Percentiles rank a stretch among this genome's conserved stretches.
Evolutionary conservation across 495 filamentous ascomycete genomes (phyloP).

Genomic region (Trypethelium eluteriae): DNA sequence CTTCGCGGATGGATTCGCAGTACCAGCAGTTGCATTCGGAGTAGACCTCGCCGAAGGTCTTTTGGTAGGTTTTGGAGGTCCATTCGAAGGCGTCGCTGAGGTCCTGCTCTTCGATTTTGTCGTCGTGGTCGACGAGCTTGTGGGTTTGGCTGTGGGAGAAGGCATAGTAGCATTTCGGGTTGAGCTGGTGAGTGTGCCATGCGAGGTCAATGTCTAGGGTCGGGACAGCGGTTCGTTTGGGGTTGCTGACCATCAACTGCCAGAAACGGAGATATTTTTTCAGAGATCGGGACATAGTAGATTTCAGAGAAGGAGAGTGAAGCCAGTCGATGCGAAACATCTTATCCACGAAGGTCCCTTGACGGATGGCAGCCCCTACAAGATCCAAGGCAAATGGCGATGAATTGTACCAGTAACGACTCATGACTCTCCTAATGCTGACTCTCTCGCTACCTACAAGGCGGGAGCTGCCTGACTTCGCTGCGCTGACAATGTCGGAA

Average conservation of each 20-base stretch:
- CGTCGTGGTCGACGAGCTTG: conserved; percentile 75
- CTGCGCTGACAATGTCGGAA: not conserved
- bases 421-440: conserved; percentile 65
- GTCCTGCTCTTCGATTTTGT: conserved; percentile 62
- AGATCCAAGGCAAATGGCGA: conserved; percentile 67
- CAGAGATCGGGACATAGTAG: conserved; percentile 61
- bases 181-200: conserved; percentile 67
- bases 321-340: conserved; percentile 76
- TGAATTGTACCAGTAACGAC: conserved; percentile 69
- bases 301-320: conserved; percentile 53
- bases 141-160: conserved; percentile 39
- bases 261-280: conserved; percentile 66
- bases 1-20: conserved; percentile 68
- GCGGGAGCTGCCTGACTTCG: not conserved
- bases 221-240: conserved; percentile 56
- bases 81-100: conserved; percentile 62
- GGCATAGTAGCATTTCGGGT: conserved; percentile 54
- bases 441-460: conserved; percentile 35
- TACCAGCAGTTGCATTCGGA: conserved; percentile 87
- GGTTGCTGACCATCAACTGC: conserved; percentile 52
- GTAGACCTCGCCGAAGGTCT: conserved; percentile 57
- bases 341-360: conserved; percentile 72
- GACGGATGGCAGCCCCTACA: conserved; percentile 68
- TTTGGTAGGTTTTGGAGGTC: conserved; percentile 64
- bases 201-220: conserved; percentile 84